phyloP scores from a whole-genome alignment of 148 eudicot species.

The Silene conica region DNA sequence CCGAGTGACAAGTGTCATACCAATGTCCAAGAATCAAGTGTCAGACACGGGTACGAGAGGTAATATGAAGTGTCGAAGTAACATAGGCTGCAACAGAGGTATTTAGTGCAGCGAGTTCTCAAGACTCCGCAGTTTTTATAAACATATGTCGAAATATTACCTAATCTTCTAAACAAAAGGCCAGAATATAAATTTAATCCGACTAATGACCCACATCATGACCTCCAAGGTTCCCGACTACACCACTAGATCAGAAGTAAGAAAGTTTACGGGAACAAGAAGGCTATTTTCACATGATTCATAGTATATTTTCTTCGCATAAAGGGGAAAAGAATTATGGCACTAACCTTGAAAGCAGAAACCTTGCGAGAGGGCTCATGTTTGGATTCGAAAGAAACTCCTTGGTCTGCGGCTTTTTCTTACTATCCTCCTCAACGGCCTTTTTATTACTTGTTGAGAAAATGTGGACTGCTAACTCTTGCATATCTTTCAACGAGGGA shows the following conservation, averaged over 20 bases:
- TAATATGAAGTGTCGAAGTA: no score
- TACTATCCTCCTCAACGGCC: constrained; percentile 51
- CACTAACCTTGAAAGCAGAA: constrained; percentile 83
- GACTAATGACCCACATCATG: not conserved
- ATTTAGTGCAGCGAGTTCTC: no score
- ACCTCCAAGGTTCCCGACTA: not conserved
- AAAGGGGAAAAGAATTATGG: not conserved
- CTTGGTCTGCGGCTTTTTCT: constrained; percentile 58
- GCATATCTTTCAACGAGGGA: constrained; percentile 64
- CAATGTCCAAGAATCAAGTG: no score
- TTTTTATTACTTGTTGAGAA: constrained; percentile 44
- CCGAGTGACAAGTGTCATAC: no score
- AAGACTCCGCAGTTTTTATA: no score
- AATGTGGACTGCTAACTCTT: constrained; percentile 60
- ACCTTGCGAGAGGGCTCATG: constrained; percentile 79
- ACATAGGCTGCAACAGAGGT: no score
- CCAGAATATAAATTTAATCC: not conserved
- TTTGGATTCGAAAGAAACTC: constrained; percentile 63
- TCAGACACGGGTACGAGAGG: no score
- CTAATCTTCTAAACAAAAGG: not conserved
- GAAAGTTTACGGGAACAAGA: not conserved
- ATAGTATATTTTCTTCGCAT: not conserved
- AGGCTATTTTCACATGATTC: not conserved
- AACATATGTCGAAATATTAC: not conserved
- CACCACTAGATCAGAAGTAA: not conserved